phyloP scores from a whole-genome alignment of 192 early-diverging fungal genomes.

The Coemansia sp. region DNA sequence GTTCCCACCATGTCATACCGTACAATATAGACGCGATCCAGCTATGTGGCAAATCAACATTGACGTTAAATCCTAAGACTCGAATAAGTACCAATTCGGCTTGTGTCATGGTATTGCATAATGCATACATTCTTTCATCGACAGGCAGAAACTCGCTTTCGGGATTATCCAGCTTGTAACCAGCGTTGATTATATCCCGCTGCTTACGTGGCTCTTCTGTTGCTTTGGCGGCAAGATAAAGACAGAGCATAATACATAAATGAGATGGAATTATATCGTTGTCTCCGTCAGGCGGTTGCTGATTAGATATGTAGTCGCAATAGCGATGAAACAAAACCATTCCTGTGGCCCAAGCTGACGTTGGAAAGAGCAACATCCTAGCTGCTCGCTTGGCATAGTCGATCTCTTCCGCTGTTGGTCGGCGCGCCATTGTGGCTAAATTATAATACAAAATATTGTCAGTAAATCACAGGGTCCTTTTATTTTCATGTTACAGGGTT shows the following conservation, averaged over 20 bases:
- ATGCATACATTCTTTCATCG: conserved; percentile 9
- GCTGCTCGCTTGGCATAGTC: conserved; percentile 22
- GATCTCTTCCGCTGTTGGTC: conserved; percentile 18
- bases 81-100: conserved; percentile 38
- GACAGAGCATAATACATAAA: conserved; percentile 32
- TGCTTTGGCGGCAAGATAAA: conserved; percentile 45
- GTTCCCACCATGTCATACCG: conserved; percentile 47
- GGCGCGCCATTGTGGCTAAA: conserved; percentile 8
- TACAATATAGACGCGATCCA: conserved; percentile 34
- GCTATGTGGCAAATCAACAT: conserved; percentile 36
- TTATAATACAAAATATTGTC: neutral
- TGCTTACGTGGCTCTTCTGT: conserved; percentile 50
- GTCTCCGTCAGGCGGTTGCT: neutral
- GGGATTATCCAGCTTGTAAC: conserved; percentile 23
- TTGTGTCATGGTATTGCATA: conserved; percentile 31
- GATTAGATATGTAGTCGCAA: conserved; percentile 6
- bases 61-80: conserved; percentile 29
- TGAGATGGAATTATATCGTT: conserved; percentile 17
- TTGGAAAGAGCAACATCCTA: conserved; percentile 31
- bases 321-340: conserved; percentile 40
- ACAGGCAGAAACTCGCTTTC: conserved; percentile 14
- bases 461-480: neutral
- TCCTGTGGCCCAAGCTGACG: conserved; percentile 41
- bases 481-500: neutral
- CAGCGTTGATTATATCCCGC: conserved; percentile 40